Base-by-base conservation (phyloP, 129 eudicot species). In the Rutidosis leptorrhynchoides region DNA sequence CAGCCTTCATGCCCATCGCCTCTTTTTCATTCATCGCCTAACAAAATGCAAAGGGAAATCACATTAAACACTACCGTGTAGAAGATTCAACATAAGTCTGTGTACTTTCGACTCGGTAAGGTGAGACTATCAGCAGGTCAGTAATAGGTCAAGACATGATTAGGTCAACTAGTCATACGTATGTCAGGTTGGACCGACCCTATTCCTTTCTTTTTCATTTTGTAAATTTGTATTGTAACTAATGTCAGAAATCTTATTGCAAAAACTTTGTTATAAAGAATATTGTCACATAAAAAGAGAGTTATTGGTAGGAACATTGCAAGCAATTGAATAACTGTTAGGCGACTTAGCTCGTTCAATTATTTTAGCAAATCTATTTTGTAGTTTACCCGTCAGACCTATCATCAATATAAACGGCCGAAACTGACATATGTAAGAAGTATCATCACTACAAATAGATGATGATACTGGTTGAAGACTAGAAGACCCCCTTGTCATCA, bases 21-120 rank as follows among this genome's bases (percentile, higher is more conserved):
- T 78, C 95, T 57, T 79, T 81, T 79, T 84, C 87, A 2, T 65
- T 80, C 95, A 87, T 83, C 2, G 90, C 95, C 95, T 83, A 26
- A 5, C 6, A 64, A 45, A n/a, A 27, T 28, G 32, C 2, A 7
- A n/a, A n/a, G n/a, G 22, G 28, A 25, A 29, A 29, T 10, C 9
- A 48, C n/a, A 12, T 40, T 40, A 40, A 40, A 40, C 46, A 40
- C 46, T 40, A 40, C 46, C n/a, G 11, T 40, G 46, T 16, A 4
- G 11, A 40, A 40, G 16, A 12, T 40, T 40, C 46, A 40, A 40
- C 1, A 10, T 0, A 40, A 40, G 46, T 12, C n/a, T 4, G 12
- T 40, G 12, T 16, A 40, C 0, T 12, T 40, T 40, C 5, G 5
- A 40, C 5, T 40, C 4, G 12, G 46, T 40, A 40, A 37, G 45